Evolutionary conservation across 2,329 filamentous ascomycete genomes (phyloP).

Genomic region (Phialophora chinensis): DNA sequence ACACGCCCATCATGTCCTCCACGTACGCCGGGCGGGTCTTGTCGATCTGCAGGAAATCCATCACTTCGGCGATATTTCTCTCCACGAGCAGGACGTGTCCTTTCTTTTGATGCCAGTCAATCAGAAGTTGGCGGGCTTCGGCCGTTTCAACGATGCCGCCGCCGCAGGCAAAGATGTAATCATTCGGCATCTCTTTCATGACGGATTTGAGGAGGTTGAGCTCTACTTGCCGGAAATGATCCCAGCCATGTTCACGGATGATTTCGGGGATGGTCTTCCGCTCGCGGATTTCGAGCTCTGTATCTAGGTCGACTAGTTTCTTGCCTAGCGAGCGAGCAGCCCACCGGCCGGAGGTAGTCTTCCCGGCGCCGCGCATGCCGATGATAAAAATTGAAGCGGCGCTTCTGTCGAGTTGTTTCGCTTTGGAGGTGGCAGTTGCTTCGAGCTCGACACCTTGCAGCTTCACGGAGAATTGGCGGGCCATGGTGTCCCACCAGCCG

Average conservation of each 20-base stretch:
- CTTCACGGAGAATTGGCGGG: slow-evolving; percentile 74
- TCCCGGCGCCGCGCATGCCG: slow-evolving; percentile 95
- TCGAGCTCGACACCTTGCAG: slow-evolving; percentile 75
- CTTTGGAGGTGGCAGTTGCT: slow-evolving; percentile 44
- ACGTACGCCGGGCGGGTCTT: slow-evolving; percentile 91
- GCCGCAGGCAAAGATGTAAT: slow-evolving; percentile 88
- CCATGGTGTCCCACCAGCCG: slow-evolving; percentile 94
- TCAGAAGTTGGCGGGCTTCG: slow-evolving; percentile 76
- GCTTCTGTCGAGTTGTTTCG: slow-evolving; percentile 49
- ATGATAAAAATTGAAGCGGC: slow-evolving; percentile 85
- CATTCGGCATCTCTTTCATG: slow-evolving; percentile 74
- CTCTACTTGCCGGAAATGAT: slow-evolving; percentile 82
- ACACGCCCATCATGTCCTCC: slow-evolving; percentile 90
- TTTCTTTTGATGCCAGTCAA: slow-evolving; percentile 73
- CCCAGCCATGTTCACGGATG: slow-evolving; percentile 80
- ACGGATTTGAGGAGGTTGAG: slow-evolving; percentile 73
- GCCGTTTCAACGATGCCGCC: slow-evolving; percentile 89
- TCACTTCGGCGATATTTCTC: slow-evolving; percentile 83
- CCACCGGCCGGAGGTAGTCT: slow-evolving; percentile 91
- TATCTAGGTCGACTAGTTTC: slow-evolving; percentile 84
- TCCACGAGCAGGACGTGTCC: slow-evolving; percentile 88
- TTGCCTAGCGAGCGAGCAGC: slow-evolving; percentile 76
- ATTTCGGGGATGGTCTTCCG: slow-evolving; percentile 84
- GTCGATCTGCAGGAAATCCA: slow-evolving; percentile 86
- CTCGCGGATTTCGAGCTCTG: slow-evolving; percentile 76